phyloP scores from a whole-genome alignment of 1,284 basidiomycete species.

The Cystobasidiaceae sp. region DNA sequence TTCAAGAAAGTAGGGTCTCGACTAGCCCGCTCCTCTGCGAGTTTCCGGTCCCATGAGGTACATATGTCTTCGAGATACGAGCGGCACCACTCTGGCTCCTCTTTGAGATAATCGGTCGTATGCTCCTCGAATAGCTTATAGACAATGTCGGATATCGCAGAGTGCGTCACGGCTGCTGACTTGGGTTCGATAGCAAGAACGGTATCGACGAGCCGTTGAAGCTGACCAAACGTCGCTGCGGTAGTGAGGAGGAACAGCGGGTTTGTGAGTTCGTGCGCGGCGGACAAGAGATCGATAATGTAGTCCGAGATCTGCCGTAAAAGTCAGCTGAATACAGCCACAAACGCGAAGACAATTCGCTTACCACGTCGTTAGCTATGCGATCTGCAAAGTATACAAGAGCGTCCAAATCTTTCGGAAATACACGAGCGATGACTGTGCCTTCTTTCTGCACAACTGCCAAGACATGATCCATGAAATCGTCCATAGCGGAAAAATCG shows the following conservation, averaged over 20 bases:
- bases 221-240: constrained; percentile 82
- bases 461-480: constrained; percentile 70
- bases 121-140: constrained; percentile 89
- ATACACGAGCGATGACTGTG: constrained; percentile 71
- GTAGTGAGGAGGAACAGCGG: constrained; percentile 75
- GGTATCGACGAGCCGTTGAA: constrained; percentile 76
- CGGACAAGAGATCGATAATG: constrained; percentile 67
- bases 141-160: constrained; percentile 70
- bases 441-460: constrained; percentile 67
- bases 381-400: constrained; percentile 69
- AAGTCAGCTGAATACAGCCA: constrained; percentile 45
- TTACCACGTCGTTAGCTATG: constrained; percentile 63
- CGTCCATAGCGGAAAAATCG: constrained; percentile 88
- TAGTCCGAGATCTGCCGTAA: constrained; percentile 74
- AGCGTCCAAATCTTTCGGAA: constrained; percentile 70
- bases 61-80: constrained; percentile 67
- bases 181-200: constrained; percentile 52
- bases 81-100: constrained; percentile 81
- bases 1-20: constrained; percentile 61
- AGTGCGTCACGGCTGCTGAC: constrained; percentile 46
- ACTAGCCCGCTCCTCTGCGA: constrained; percentile 30
- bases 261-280: constrained; percentile 67
- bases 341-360: constrained; percentile 33
- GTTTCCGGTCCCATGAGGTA: constrained; percentile 66
- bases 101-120: constrained; percentile 94